These are phyloP conservation scores for carrot (Daucus carota) DNA, from an alignment of 129 eudicot species.

Conservation along the genomic window DH1_v3.0 NC_030384.2:36404501-36405000, in stretches of 20 bases:
- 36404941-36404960: not conserved
- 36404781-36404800: conserved; percentile 35
- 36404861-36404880: conserved; percentile 51
- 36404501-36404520: conserved; percentile 68
- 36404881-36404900: not conserved
- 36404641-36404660: conserved; percentile 41
- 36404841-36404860: conserved; percentile 66
- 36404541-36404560: conserved; percentile 25
- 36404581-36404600: conserved; percentile 31
- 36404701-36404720: conserved; percentile 68
- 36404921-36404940: not conserved
- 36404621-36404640: conserved; percentile 48
- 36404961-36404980: not conserved
- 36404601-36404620: conserved; percentile 39
- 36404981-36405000: not conserved
- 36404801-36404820: conserved; percentile 82
- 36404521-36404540: conserved; percentile 40
- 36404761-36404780: conserved; percentile 23
- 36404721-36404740: conserved; percentile 83
- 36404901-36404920: not conserved
- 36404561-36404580: conserved; percentile 32
- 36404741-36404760: conserved; percentile 41
- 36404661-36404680: conserved; percentile 63
- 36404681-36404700: conserved; percentile 67
- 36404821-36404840: conserved; percentile 62